Evolutionary conservation across 306 rosid genomes (phyloP), one percentile per base, ranked within the genome.

Genomic region (Acacia acuminata): DNA sequence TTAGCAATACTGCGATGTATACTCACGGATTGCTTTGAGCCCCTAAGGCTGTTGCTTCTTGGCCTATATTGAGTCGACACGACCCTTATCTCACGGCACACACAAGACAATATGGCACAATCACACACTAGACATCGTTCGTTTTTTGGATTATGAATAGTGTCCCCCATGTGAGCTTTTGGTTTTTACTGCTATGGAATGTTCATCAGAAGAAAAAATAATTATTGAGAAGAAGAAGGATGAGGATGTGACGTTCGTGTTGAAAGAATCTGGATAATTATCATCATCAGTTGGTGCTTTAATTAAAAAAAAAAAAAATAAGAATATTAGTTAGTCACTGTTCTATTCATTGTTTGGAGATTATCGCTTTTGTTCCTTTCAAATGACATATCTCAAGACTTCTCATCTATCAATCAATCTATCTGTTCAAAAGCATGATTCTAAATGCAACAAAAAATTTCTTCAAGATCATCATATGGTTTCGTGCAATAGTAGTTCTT

Each of bases 11-110:
- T 53, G 45, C 2, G 70, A 30, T 32, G 1, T 34, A 43, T 70
- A n/a, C 75, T 91, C 93, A 91, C 96, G 93, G 96, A 88, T 88
- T 65, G n/a, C 75, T 78, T 86, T 80, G 80, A 84, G 80, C 66
- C 77, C 82, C 84, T 47, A 79, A 79, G 83, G 69, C 70, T 51
- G 45, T 71, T 42, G 38, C 16, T 5, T 53, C 84, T 48, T 76
- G 72, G 72, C 75, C 81, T 76, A 8, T 36, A 75, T 43, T 72
- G 56, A 72, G 80, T 45, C 67, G 42, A 17, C 66, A 70, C 64
- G 53, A 82, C 77, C 83, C 71, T 73, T 60, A 40, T 83, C 80
- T 75, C 63, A 73, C 24, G 78, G 47, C 74, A 78, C 47, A 65
- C 17, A 12, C 13, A 9, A 0, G 22, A 58, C 65, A 58, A 22